phyloP scores from a whole-genome alignment of 352 stramenopile species.

The Pythium aquatile region DNA sequence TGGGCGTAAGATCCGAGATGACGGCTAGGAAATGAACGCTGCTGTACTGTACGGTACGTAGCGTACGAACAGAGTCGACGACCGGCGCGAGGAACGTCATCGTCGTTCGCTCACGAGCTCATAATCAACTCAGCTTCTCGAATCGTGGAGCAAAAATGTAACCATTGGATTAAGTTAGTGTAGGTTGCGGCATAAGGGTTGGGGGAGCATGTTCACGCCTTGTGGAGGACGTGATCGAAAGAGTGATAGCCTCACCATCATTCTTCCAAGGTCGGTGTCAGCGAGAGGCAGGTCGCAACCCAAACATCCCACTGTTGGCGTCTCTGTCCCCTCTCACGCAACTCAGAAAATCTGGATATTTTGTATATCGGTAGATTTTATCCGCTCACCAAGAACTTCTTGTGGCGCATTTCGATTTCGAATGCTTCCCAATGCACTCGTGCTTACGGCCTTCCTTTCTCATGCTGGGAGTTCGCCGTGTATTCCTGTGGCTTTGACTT shows the following conservation, averaged over 20 bases:
- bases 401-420: too few relatives aligned
- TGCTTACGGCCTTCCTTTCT: too few relatives aligned
- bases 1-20: background rate
- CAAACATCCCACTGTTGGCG: constrained; percentile 9
- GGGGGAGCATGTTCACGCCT: background rate
- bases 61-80: too few relatives aligned
- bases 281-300: constrained; percentile 11
- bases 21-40: background rate
- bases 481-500: too few relatives aligned
- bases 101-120: background rate
- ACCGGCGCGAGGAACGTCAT: too few relatives aligned
- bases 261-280: background rate
- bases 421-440: too few relatives aligned
- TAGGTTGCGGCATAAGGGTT: background rate
- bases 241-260: constrained; percentile 10
- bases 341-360: constrained; percentile 12
- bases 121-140: background rate
- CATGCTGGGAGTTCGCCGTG: too few relatives aligned
- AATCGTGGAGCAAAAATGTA: background rate
- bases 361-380: background rate
- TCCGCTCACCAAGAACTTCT: background rate
- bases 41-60: too few relatives aligned
- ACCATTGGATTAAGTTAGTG: constrained; percentile 6
- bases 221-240: background rate
- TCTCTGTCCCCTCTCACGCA: constrained; percentile 14